Evolutionary conservation across 2,329 filamentous ascomycete genomes (phyloP), one percentile per base, ranked within the genome.

Genomic region (Hypoxylon sp.): DNA sequence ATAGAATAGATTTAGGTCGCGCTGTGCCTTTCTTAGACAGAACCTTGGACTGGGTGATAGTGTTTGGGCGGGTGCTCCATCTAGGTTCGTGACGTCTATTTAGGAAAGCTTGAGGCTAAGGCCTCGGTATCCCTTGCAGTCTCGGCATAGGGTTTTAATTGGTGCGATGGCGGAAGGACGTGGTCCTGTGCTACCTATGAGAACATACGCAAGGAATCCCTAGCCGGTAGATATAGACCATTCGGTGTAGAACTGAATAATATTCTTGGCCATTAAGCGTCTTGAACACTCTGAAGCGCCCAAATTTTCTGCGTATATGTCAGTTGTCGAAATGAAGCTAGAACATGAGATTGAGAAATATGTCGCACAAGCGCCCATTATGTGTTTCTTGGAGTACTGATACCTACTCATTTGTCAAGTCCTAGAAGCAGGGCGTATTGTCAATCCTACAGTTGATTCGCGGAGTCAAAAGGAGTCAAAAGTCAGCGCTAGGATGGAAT

Each of bases 1-100:
- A 78, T 87, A 65, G 62, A 5, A 55, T 42, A 17, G 8, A 31
- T 22, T 46, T 14, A 9, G 47, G 47, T 8, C 14, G 47, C 10
- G 39, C 8, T 22, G 39, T 11, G 39, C 39, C 22, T 11, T 5
- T 44, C 39, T 44, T 11, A 44, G 39, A 44, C 22, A 44, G 17
- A 22, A 11, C 8, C n/a, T 44, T 22, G 3, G 39, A 11, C 17
- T 22, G 8, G 17, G 9, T 22, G 22, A 22, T 22, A 22, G 17
- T 13, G 26, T 11, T 29, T 1, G 14, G 14, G 26, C 13, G 14
- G 24, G 26, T n/a, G 3, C 3, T 2, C 24, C 9, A n/a, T 50
- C 3, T 29, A 33, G 24, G 17, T 50, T 10, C 11, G 8, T 50
- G 10, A 31, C n/a, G 14, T 50, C n/a, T 50, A 50, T 33, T 17